phyloP scores from a whole-genome alignment of 2,329 filamentous ascomycete genomes.

The Fusarium tuaranense region DNA sequence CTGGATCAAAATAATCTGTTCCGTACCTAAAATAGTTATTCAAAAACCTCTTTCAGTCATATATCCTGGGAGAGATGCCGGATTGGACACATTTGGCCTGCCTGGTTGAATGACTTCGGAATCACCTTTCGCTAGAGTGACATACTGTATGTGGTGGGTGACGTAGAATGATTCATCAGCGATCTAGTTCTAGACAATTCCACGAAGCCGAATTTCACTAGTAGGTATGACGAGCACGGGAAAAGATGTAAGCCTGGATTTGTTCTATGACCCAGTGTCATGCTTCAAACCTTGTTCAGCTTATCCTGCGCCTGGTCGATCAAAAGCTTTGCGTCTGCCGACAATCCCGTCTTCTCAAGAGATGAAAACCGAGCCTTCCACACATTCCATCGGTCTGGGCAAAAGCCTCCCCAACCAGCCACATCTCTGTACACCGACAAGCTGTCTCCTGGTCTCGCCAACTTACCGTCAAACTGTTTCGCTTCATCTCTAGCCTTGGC shows the following conservation, averaged over 20 bases:
- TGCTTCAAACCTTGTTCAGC: neutral
- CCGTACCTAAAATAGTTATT: no score
- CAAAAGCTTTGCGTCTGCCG: neutral
- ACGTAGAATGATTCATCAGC: neutral
- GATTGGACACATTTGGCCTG: no score
- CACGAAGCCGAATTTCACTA: neutral
- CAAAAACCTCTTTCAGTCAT: no score
- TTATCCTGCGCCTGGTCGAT: neutral
- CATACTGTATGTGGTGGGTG: no score
- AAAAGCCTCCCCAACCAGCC: slow-evolving; percentile 32
- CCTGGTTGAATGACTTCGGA: no score
- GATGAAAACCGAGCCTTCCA: slow-evolving; percentile 12
- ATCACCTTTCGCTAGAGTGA: no score
- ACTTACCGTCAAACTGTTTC: slow-evolving; percentile 37
- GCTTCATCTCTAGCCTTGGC: neutral
- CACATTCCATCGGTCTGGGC: slow-evolving; percentile 20
- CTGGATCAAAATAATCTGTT: no score
- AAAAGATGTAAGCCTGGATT: neutral
- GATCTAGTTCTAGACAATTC: neutral
- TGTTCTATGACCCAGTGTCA: neutral
- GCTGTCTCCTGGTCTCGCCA: slow-evolving; percentile 28
- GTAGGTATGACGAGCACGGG: neutral
- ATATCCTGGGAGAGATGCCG: no score
- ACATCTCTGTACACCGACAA: neutral
- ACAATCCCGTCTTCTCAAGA: neutral